phyloP scores from a whole-genome alignment of 106 monocot species.

The Cymbidium sinense region DNA sequence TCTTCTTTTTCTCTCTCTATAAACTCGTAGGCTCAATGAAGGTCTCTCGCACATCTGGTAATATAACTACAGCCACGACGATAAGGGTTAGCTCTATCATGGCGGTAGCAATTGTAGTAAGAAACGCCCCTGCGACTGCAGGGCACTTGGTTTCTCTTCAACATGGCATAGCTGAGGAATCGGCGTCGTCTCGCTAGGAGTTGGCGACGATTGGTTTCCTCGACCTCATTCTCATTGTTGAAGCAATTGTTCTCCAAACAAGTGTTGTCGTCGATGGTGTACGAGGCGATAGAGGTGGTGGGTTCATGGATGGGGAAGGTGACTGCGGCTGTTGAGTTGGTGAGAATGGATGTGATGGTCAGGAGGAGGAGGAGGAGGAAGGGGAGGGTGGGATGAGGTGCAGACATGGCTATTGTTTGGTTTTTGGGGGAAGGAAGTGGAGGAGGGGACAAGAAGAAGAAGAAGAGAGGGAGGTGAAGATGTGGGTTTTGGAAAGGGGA shows the following conservation, averaged over 20 bases:
- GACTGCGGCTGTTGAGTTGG: background rate
- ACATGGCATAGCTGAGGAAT: constrained; percentile 12
- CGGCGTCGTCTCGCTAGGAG: background rate
- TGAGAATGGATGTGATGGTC: background rate
- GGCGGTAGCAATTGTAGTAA: constrained; percentile 15
- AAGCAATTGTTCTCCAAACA: background rate
- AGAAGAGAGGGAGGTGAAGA: background rate
- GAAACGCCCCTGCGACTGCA: constrained; percentile 9
- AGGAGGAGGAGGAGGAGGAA: background rate
- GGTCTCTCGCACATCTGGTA: constrained; percentile 16
- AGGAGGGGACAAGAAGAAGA: background rate
- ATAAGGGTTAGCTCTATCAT: constrained; percentile 6
- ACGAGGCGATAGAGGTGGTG: too few relatives aligned
- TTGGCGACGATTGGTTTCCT: background rate
- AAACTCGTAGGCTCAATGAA: background rate
- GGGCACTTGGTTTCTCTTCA: constrained; percentile 10
- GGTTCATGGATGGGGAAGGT: background rate
- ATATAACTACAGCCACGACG: constrained; percentile 9
- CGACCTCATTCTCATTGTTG: background rate
- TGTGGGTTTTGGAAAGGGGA: background rate
- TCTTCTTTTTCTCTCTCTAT: too few relatives aligned
- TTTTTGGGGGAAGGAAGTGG: too few relatives aligned
- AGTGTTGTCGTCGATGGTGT: background rate
- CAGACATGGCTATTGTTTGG: background rate
- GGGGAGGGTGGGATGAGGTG: background rate